Evolutionary conservation across 2,329 filamentous ascomycete genomes (phyloP).

Genomic region (Diaporthe helianthi): DNA sequence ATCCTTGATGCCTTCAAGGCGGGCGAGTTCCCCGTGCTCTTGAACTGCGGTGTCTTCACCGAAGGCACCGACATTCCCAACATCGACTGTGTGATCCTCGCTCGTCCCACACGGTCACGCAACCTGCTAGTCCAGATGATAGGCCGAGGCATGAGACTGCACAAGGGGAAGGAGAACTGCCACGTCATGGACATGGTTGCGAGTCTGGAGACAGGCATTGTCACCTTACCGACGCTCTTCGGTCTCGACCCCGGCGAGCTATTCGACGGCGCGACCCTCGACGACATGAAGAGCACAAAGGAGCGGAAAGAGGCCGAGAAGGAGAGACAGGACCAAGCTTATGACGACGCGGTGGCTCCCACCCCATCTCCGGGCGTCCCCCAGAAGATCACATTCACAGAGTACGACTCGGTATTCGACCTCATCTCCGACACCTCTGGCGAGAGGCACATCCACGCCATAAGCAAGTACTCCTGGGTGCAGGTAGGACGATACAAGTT

Average conservation of each 20-base stretch:
- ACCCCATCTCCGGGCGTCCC: constrained; percentile 30
- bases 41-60: constrained; percentile 96
- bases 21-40: constrained; percentile 81
- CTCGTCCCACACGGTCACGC: constrained; percentile 87
- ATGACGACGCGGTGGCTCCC: constrained; percentile 24
- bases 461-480: constrained; percentile 85
- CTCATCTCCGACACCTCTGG: constrained; percentile 82
- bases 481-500: constrained; percentile 74
- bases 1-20: constrained; percentile 78
- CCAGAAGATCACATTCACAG: constrained; percentile 76
- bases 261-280: constrained; percentile 69
- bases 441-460: constrained; percentile 77
- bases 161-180: constrained; percentile 83
- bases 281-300: constrained; percentile 65
- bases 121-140: constrained; percentile 98
- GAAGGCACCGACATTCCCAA: constrained; percentile 98
- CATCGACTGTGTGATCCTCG: constrained; percentile 90
- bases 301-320: constrained; percentile 54
- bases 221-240: constrained; percentile 91
- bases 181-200: constrained; percentile 97
- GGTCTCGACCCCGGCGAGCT: constrained; percentile 86
- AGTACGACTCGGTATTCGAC: constrained; percentile 92
- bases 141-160: constrained; percentile 86
- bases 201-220: constrained; percentile 80
- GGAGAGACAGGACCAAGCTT: constrained; percentile 41